Percentiles rank a stretch among this genome's conserved stretches.
Evolutionary conservation across 75 land plant species (phyloP).

Genomic region (Larix kaempferi): DNA sequence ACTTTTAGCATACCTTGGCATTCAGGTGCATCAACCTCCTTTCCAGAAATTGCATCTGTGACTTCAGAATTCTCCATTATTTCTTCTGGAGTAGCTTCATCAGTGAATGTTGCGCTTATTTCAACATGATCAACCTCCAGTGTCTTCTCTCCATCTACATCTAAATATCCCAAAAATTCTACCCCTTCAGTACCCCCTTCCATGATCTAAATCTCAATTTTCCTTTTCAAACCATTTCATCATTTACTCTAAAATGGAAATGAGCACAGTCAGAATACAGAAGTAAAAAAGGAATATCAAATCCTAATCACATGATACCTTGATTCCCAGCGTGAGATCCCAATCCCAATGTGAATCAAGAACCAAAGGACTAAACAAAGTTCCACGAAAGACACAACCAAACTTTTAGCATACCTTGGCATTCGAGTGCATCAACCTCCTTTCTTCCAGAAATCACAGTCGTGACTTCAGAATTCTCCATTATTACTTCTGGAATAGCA

Average conservation of each 20-base stretch:
- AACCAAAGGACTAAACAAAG: background rate
- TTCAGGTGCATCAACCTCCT: background rate
- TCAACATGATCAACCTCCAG: background rate
- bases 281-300: too few species aligned
- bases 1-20: slow-evolving; percentile 3
- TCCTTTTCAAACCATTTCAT: background rate
- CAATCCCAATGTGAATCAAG: background rate
- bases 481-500: background rate
- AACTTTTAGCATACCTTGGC: background rate
- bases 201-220: background rate
- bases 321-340: background rate
- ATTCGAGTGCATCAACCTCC: background rate
- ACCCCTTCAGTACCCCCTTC: background rate
- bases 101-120: background rate
- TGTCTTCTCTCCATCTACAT: background rate
- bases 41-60: background rate
- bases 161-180: background rate
- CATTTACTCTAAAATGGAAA: background rate
- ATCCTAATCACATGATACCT: background rate
- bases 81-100: background rate
- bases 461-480: background rate
- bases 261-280: background rate
- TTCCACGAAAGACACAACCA: background rate
- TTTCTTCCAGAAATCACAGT: background rate
- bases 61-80: background rate